These are phyloP conservation scores for Pestalotiopsis fici DNA, from an alignment of 2,329 filamentous ascomycete genomes.

Conservation along the genomic window DNA sequence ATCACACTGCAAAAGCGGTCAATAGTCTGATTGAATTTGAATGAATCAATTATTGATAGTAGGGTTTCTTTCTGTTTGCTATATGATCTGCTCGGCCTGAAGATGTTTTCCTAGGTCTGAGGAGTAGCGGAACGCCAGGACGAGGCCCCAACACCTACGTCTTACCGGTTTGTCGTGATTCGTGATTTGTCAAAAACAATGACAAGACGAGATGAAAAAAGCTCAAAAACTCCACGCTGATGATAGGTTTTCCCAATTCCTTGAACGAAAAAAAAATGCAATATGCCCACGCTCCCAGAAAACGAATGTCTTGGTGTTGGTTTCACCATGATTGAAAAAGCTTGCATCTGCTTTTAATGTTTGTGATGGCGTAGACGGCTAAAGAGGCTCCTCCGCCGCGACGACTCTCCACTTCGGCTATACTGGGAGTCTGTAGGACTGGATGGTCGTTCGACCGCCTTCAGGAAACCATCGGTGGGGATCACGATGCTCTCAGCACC, in stretches of 20 bases:
- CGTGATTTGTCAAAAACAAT: not conserved
- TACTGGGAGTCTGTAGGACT: not conserved
- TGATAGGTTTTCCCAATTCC: not conserved
- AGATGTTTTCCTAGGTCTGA: not conserved
- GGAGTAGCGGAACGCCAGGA: not conserved
- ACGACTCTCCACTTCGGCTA: slow-evolving; percentile 1
- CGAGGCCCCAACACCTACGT: not conserved
- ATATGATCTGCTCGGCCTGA: not conserved
- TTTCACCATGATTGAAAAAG: not conserved
- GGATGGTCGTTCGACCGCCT: not conserved
- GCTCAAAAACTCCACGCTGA: not conserved
- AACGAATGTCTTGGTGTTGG: not conserved
- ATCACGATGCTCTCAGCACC: slow-evolving; percentile 37
- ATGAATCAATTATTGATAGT: not conserved
- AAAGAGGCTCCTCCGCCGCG: slow-evolving; percentile 2
- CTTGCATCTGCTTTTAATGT: not conserved
- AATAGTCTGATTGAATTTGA: not conserved
- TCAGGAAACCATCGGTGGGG: slow-evolving; percentile 13
- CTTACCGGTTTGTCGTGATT: not conserved
- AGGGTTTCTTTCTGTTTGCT: not conserved
- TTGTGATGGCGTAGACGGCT: slow-evolving; percentile 2
- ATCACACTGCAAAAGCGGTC: not conserved
- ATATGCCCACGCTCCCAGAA: not conserved
- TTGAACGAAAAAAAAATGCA: not conserved
- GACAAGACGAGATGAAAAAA: not conserved